Percentiles rank a stretch among this genome's conserved stretches.
These are phyloP conservation scores for Melanomma pulvis-pyrius DNA, from an alignment of 495 filamentous ascomycete species.

Conservation along the genomic window DNA sequence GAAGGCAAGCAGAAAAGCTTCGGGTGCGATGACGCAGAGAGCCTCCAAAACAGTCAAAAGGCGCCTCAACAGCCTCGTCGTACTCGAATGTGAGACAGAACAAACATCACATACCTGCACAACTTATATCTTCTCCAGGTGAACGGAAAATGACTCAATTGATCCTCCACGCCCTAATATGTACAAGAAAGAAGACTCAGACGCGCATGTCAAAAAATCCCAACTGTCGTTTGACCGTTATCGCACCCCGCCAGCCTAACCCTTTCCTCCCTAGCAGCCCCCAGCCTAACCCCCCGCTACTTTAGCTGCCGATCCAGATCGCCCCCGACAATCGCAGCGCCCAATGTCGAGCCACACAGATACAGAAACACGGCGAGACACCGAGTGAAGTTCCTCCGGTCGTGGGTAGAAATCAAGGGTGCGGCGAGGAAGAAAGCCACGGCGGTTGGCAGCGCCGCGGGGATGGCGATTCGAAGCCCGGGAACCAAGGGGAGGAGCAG, in stretches of 20 bases:
- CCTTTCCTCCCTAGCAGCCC: not conserved
- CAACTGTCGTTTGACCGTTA: not conserved
- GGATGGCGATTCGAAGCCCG: not conserved
- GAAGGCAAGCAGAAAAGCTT: not conserved
- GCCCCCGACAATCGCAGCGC: not conserved
- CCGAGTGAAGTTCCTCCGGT: not conserved
- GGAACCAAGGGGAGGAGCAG: not conserved
- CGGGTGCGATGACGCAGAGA: not conserved
- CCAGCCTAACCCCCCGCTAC: not conserved
- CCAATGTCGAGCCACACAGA: not conserved
- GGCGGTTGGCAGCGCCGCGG: not conserved
- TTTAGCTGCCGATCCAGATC: not conserved
- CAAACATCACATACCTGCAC: not conserved
- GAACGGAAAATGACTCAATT: not conserved
- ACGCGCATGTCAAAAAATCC: not conserved
- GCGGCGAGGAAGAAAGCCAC: not conserved
- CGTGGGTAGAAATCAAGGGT: not conserved
- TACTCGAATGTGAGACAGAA: no score
- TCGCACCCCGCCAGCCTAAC: not conserved
- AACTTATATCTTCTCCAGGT: not conserved
- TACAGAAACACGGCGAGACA: constrained; percentile 2
- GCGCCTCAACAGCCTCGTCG: no score
- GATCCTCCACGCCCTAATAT: not conserved
- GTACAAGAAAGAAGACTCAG: not conserved
- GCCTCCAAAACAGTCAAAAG: no score